Evolutionary conservation across 768 basidiomycete genomes (phyloP).

Genomic region (Suillus alpinus): DNA sequence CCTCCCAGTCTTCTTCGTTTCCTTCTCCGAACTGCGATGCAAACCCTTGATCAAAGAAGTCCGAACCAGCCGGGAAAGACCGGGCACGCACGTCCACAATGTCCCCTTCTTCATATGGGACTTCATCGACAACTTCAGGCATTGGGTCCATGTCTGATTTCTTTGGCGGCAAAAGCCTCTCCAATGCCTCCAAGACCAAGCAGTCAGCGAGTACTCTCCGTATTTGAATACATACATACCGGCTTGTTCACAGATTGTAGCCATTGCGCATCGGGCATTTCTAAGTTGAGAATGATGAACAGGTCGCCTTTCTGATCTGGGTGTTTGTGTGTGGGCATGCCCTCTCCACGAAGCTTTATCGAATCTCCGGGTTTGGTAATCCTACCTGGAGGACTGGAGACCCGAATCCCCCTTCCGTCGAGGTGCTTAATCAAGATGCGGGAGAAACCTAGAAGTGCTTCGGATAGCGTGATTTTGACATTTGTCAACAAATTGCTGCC

Average conservation of each 20-base stretch:
- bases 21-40: constrained; percentile 66
- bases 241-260: constrained; percentile 57
- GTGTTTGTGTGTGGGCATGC: constrained; percentile 79
- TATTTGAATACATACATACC: constrained; percentile 36
- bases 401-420: constrained; percentile 87
- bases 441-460: constrained; percentile 93
- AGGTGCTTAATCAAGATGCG: constrained; percentile 88
- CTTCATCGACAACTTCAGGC: constrained; percentile 70
- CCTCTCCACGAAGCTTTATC: constrained; percentile 78
- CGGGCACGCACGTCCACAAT: constrained; percentile 81
- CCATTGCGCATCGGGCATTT: constrained; percentile 87
- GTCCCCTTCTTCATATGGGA: constrained; percentile 70
- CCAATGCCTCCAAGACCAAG: constrained; percentile 50
- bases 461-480: constrained; percentile 86
- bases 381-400: constrained; percentile 71
- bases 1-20: constrained; percentile 70
- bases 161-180: constrained; percentile 70
- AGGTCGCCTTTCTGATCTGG: constrained; percentile 75
- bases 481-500: constrained; percentile 78
- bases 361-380: constrained; percentile 73
- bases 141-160: constrained; percentile 68
- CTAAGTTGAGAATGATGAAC: constrained; percentile 78
- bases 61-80: constrained; percentile 69
- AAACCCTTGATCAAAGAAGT: constrained; percentile 78
- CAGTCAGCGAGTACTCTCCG: constrained; percentile 5